Conservation (phyloP, 176 grass and related monocot genomes). For the Urochloa ruziziensis region DNA sequence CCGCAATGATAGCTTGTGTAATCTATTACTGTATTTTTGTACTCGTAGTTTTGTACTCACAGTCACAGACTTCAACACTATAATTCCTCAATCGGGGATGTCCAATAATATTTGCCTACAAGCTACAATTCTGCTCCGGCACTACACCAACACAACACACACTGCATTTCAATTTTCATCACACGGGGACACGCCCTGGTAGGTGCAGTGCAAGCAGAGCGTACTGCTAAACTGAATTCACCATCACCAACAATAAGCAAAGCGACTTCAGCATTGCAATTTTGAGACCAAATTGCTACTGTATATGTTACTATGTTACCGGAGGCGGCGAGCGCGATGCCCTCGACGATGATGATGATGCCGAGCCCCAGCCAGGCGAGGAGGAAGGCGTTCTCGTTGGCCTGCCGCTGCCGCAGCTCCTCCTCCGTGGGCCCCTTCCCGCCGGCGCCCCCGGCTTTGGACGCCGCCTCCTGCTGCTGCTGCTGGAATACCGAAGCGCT, state of each 20-base stretch:
- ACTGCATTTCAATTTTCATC: neutral
- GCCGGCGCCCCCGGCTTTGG: neutral
- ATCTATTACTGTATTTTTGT: neutral
- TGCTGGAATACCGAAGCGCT: constrained; percentile 41
- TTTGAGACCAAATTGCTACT: neutral
- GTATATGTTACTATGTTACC: constrained; percentile 53
- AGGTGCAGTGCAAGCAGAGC: neutral
- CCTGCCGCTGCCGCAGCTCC: constrained; percentile 50
- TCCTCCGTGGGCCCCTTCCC: constrained; percentile 44
- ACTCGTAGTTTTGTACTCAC: too few relatives aligned
- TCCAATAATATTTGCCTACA: neutral
- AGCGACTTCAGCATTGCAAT: neutral
- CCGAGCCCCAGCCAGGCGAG: constrained; percentile 86
- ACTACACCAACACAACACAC: neutral
- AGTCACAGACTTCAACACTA: neutral
- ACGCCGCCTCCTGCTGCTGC: neutral
- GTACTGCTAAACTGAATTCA: neutral
- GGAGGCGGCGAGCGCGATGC: constrained; percentile 75
- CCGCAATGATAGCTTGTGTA: neutral
- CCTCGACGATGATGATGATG: constrained; percentile 73
- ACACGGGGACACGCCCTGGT: neutral
- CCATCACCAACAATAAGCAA: neutral
- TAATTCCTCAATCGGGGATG: neutral
- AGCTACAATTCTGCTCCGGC: neutral
- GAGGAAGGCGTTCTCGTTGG: constrained; percentile 80